Conservation (phyloP, 352 stramenopile species). For the Phytophthora colocasiae region DNA sequence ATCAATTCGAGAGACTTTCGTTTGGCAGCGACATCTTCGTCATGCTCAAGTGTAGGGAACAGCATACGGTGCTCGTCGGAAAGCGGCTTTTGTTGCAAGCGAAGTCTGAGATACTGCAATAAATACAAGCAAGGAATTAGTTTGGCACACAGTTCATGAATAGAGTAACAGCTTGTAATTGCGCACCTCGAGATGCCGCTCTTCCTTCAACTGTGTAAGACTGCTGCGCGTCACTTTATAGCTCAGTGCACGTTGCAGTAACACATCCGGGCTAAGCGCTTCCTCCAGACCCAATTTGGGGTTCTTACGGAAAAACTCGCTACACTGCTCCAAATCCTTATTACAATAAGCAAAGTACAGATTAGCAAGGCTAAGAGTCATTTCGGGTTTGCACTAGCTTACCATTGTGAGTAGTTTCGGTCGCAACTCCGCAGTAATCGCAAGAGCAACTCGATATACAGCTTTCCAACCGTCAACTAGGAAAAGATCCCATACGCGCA, state of each 20-base stretch:
- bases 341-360: not conserved
- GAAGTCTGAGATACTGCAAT: conserved; percentile 73
- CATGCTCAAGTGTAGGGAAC: conserved; percentile 70
- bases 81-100: conserved; percentile 65
- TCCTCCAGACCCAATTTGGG: conserved; percentile 58
- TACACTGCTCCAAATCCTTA: conserved; percentile 80
- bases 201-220: conserved; percentile 68
- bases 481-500: conserved; percentile 76
- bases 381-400: conserved; percentile 1
- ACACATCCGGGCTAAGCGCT: conserved; percentile 39
- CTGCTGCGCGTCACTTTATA: conserved; percentile 77
- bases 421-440: conserved; percentile 64
- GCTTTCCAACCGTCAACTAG: conserved; percentile 84
- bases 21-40: conserved; percentile 42
- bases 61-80: conserved; percentile 70
- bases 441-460: conserved; percentile 74
- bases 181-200: conserved; percentile 71
- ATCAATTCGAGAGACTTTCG: conserved; percentile 63
- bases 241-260: conserved; percentile 51
- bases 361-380: not conserved
- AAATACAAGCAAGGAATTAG: conserved; percentile 1
- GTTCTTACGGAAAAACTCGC: conserved; percentile 73
- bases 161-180: not conserved
- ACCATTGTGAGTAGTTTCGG: conserved; percentile 69
- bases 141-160: not conserved